Evolutionary conservation across 805 yeast species (phyloP).

Genomic region (Suhomyces kilbournensis): DNA sequence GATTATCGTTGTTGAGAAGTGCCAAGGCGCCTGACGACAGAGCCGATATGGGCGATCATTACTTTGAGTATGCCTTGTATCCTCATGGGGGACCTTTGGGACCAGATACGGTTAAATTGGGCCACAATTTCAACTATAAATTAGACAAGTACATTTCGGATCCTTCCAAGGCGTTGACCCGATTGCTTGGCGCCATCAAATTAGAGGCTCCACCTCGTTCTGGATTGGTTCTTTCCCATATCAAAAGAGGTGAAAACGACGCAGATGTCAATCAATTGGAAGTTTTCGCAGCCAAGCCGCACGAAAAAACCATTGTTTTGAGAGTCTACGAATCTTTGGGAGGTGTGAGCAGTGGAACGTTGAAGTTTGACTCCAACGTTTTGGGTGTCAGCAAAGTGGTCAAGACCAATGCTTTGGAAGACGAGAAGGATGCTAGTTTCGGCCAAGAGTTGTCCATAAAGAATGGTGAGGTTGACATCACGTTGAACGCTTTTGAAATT

Average conservation of each 20-base stretch:
- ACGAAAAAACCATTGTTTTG: conserved; percentile 53
- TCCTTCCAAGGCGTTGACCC: conserved; percentile 8
- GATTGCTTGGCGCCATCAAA: conserved; percentile 18
- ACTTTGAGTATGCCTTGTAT: conserved; percentile 74
- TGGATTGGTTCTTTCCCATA: conserved; percentile 61
- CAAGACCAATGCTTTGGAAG: conserved; percentile 61
- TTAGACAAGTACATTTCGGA: conserved; percentile 18
- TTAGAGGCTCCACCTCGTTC: conserved; percentile 39
- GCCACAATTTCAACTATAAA: conserved; percentile 73
- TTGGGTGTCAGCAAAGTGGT: conserved; percentile 46
- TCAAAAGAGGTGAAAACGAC: conserved; percentile 90
- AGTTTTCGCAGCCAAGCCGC: conserved; percentile 44
- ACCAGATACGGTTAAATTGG: conserved; percentile 65
- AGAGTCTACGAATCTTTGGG: conserved; percentile 89
- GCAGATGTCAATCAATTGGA: conserved; percentile 45
- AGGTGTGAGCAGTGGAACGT: conserved; percentile 57
- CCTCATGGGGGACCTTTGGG: conserved; percentile 77
- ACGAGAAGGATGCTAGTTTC: conserved; percentile 30
- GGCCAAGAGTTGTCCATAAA: conserved; percentile 29
- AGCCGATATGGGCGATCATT: conserved; percentile 91
- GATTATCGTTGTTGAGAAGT: conserved; percentile 80
- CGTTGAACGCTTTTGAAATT: conserved; percentile 75
- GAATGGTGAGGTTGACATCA: conserved; percentile 40
- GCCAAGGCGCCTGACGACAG: conserved; percentile 93
- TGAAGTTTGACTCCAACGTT: conserved; percentile 38